Percentiles rank a stretch among this genome's conserved stretches.
Conservation (phyloP, 1,284 basidiomycete species). For the Pascua sp. region DNA sequence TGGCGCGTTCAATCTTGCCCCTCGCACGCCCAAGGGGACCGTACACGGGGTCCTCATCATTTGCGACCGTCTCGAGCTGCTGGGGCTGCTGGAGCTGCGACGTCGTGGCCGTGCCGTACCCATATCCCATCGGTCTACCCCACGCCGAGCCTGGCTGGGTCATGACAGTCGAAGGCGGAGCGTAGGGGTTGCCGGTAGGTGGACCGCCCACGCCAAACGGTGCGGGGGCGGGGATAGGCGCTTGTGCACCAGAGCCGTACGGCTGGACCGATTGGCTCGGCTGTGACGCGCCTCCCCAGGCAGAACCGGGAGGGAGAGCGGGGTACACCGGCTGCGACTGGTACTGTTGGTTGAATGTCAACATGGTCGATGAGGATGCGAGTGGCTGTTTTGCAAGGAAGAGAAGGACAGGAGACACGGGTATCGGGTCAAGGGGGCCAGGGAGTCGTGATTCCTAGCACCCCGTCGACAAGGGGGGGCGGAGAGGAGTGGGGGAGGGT, state of each 20-base stretch:
- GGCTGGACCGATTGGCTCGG: background rate
- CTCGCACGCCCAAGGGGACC: constrained; percentile 37
- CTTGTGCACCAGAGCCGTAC: background rate
- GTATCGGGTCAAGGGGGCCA: too few species aligned
- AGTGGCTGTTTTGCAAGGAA: too few species aligned
- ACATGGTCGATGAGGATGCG: too few species aligned
- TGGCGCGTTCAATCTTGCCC: constrained; percentile 34
- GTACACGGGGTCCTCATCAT: constrained; percentile 42
- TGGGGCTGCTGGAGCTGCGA: constrained; percentile 26
- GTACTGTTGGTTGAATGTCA: background rate
- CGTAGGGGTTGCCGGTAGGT: background rate
- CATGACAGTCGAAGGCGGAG: background rate
- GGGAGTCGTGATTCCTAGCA: too few species aligned
- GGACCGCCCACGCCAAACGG: background rate
- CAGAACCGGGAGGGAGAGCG: background rate
- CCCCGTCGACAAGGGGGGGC: too few species aligned
- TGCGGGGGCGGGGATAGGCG: constrained; percentile 4
- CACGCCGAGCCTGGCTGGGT: background rate
- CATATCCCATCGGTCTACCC: constrained; percentile 3
- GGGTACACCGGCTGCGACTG: constrained; percentile 5
- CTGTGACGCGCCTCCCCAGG: background rate
- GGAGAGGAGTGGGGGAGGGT: too few species aligned
- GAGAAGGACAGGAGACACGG: too few species aligned
- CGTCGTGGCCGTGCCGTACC: background rate
- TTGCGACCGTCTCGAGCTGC: constrained; percentile 29